These are phyloP conservation scores for Leishmania martiniquensis DNA, from an alignment of 208 protist genomes.

Conservation along the genomic window DNA sequence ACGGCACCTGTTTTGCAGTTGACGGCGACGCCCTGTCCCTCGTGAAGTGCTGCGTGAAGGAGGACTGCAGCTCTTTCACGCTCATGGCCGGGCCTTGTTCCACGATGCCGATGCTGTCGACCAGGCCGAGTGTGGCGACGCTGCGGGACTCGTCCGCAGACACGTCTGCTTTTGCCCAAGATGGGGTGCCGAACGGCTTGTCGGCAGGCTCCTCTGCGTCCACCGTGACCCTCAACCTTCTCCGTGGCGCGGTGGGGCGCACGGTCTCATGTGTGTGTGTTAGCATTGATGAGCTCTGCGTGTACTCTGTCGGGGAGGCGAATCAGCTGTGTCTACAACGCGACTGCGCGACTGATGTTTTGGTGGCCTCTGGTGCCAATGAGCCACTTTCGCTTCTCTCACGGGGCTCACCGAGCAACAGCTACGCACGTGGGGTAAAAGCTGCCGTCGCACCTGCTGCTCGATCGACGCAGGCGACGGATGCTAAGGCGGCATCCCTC, in stretches of 20 bases:
- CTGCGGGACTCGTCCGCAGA: background rate
- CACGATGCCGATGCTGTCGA: conserved; percentile 15
- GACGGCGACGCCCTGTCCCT: conserved; percentile 43
- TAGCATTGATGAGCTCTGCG: conserved; percentile 71
- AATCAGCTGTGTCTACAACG: conserved; percentile 29
- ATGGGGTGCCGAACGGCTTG: background rate
- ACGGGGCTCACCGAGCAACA: conserved; percentile 1
- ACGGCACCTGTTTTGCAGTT: conserved; percentile 68
- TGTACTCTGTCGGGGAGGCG: conserved; percentile 67
- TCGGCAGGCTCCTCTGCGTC: background rate
- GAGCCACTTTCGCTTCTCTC: conserved; percentile 19
- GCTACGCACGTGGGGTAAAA: background rate
- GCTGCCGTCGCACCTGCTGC: background rate
- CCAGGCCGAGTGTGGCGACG: background rate
- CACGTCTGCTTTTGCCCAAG: background rate
- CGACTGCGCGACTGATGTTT: background rate
- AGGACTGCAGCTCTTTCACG: conserved; percentile 80
- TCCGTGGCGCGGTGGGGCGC: conserved; percentile 23
- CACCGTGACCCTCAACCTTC: conserved; percentile 6
- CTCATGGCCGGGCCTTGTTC: conserved; percentile 45
- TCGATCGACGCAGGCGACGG: background rate
- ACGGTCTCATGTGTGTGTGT: conserved; percentile 69
- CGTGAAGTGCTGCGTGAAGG: conserved; percentile 65
- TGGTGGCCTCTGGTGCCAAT: background rate
- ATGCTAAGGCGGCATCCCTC: background rate